A percentile compares a stretch with the other conserved stretches of the same genome.
These are phyloP conservation scores for Neltuma alba DNA, from an alignment of 306 rosid genomes.

Conservation along the genomic window DNA sequence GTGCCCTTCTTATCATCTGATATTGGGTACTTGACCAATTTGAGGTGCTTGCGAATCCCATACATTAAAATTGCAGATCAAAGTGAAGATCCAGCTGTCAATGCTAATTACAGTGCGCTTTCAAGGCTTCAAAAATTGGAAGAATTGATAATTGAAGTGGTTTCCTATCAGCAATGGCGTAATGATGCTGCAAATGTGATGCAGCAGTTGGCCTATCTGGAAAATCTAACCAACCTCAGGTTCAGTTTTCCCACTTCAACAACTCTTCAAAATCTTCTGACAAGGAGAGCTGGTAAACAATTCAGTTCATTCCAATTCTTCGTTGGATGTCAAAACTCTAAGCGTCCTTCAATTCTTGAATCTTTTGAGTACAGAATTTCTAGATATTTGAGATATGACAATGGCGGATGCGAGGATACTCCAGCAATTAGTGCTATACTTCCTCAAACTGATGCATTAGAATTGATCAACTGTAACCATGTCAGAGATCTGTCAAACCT, in stretches of 20 bases:
- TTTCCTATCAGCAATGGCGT: not conserved
- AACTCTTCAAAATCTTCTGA: conserved; percentile 25
- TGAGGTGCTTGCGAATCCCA: conserved; percentile 26
- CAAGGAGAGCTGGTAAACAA: not conserved
- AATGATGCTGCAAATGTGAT: conserved; percentile 5
- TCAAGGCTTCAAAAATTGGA: conserved; percentile 18
- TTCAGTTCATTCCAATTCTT: conserved; percentile 34
- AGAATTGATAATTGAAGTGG: conserved; percentile 26
- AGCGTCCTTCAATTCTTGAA: conserved; percentile 26
- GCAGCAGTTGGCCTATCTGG: not conserved
- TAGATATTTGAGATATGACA: conserved; percentile 30
- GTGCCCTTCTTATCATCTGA: not conserved
- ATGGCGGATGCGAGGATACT: conserved; percentile 9
- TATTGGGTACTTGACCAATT: conserved; percentile 1
- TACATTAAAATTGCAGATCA: not conserved
- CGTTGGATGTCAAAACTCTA: conserved; percentile 33
- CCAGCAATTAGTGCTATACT: conserved; percentile 21
- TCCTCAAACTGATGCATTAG: conserved; percentile 36
- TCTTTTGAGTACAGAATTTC: conserved; percentile 32
- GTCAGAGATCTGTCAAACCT: conserved; percentile 18
- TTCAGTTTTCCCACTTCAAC: conserved; percentile 16
- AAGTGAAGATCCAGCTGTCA: not conserved
- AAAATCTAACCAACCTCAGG: not conserved
- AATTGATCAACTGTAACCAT: conserved; percentile 28
- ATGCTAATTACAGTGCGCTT: not conserved